Percentiles rank a stretch among this genome's conserved stretches.
Evolutionary conservation across 805 yeast genomes (phyloP).

Genomic region (Candida schatavii): DNA sequence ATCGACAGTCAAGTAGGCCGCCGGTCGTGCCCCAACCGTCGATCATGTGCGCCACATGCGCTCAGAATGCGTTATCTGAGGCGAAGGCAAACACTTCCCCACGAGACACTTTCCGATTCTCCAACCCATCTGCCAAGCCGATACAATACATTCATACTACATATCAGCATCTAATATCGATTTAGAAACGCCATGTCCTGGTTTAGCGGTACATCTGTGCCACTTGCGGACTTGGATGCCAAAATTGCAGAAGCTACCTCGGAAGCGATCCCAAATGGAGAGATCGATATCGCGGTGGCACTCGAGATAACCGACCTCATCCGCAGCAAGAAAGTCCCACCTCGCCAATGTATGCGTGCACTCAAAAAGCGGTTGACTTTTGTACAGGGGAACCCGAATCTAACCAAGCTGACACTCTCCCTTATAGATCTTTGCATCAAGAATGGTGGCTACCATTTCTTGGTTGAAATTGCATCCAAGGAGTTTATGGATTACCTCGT

Average conservation of each 20-base stretch:
- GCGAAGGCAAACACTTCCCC: too few species aligned
- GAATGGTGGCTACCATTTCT: conserved; percentile 86
- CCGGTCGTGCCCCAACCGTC: too few species aligned
- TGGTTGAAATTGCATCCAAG: conserved; percentile 72
- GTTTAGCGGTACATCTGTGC: conserved; percentile 41
- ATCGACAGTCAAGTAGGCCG: too few species aligned
- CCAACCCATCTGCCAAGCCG: too few species aligned
- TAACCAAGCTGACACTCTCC: conserved; percentile 70
- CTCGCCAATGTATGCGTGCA: conserved; percentile 83
- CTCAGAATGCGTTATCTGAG: too few species aligned
- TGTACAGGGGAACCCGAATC: conserved; percentile 70
- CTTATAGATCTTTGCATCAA: conserved; percentile 84
- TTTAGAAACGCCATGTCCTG: too few species aligned
- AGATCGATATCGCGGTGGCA: conserved; percentile 66
- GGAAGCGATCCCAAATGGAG: conserved; percentile 90
- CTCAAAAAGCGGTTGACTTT: conserved; percentile 68
- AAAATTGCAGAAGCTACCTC: conserved; percentile 77
- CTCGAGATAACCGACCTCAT: conserved; percentile 86
- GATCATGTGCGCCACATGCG: too few species aligned
- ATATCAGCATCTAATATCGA: too few species aligned
- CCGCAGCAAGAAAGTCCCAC: conserved; percentile 72
- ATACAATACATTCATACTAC: too few species aligned
- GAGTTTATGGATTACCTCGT: conserved; percentile 84
- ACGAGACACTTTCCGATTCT: too few species aligned
- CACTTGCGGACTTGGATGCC: conserved; percentile 47